Conservation (phyloP, 768 basidiomycete genomes). For the Grammothele lineata region DNA sequence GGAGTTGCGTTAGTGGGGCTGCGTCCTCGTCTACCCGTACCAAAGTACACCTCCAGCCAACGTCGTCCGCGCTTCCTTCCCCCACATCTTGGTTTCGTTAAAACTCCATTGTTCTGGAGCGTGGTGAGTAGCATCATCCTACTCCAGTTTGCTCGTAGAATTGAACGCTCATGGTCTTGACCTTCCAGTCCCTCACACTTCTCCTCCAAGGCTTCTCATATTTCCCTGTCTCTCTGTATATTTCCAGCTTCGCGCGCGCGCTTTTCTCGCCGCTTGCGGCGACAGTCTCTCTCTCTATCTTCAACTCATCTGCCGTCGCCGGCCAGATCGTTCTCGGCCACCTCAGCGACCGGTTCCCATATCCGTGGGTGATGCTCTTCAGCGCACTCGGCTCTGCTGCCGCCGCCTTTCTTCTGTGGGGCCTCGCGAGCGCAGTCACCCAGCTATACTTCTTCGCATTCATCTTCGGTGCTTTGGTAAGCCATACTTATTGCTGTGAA, state of each 20-base stretch:
- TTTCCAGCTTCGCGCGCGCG: slow-evolving; percentile 18
- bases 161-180: no score
- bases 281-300: slow-evolving; percentile 20
- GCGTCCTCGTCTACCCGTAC: slow-evolving; percentile 20
- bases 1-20: slow-evolving; percentile 17
- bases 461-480: slow-evolving; percentile 21
- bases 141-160: background rate
- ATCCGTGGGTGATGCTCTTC: slow-evolving; percentile 19
- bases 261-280: slow-evolving; percentile 19
- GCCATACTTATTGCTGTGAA: background rate
- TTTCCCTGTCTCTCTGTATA: slow-evolving; percentile 25
- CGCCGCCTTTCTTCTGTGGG: slow-evolving; percentile 21
- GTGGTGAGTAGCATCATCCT: slow-evolving; percentile 11
- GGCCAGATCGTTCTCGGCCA: slow-evolving; percentile 23
- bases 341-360: slow-evolving; percentile 22
- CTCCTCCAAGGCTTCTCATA: slow-evolving; percentile 23
- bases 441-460: slow-evolving; percentile 21
- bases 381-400: slow-evolving; percentile 16
- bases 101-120: slow-evolving; percentile 18
- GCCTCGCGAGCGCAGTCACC: slow-evolving; percentile 17
- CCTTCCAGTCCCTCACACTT: slow-evolving; percentile 9
- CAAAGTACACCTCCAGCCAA: slow-evolving; percentile 13
- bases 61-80: slow-evolving; percentile 18
- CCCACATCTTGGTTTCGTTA: slow-evolving; percentile 18
- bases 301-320: slow-evolving; percentile 22